phyloP scores from a whole-genome alignment of 257 asterid genomes.

The Gentiana straminea region DNA sequence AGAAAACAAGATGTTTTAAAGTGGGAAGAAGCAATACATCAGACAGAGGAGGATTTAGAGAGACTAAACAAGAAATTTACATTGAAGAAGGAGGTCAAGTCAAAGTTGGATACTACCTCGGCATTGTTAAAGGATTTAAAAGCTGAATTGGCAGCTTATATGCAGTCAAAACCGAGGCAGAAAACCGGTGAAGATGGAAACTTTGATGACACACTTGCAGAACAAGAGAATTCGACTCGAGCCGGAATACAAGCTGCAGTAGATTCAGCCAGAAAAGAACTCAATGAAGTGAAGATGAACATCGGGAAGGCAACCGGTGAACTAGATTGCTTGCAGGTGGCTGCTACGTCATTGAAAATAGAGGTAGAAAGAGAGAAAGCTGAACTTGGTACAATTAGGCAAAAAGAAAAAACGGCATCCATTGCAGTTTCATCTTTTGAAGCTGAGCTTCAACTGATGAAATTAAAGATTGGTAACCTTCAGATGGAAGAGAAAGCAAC shows the following conservation, averaged over 20 bases:
- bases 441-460: slow-evolving; percentile 51
- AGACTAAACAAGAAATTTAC: slow-evolving; percentile 36
- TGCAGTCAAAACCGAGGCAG: slow-evolving; percentile 41
- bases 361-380: slow-evolving; percentile 58
- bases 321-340: slow-evolving; percentile 57
- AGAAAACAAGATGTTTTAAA: slow-evolving; percentile 62
- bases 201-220: slow-evolving; percentile 21
- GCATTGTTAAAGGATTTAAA: slow-evolving; percentile 50
- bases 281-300: slow-evolving; percentile 60
- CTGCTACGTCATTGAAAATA: slow-evolving; percentile 46
- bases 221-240: slow-evolving; percentile 39
- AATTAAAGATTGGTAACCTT: slow-evolving; percentile 43
- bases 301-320: slow-evolving; percentile 52
- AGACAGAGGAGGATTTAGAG: slow-evolving; percentile 61
- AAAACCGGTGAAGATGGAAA: slow-evolving; percentile 29
- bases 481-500: slow-evolving; percentile 63
- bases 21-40: slow-evolving; percentile 73
- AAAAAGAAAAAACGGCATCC: slow-evolving; percentile 85
- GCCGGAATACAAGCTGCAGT: slow-evolving; percentile 42
- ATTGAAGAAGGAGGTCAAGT: slow-evolving; percentile 48
- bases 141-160: slow-evolving; percentile 66
- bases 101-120: slow-evolving; percentile 53
- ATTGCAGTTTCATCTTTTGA: slow-evolving; percentile 76
- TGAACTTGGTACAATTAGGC: slow-evolving; percentile 44
- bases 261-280: slow-evolving; percentile 55